Evolutionary conservation across 2,329 filamentous ascomycete genomes (phyloP).

Genomic region (Malbranchea cinnamomea): DNA sequence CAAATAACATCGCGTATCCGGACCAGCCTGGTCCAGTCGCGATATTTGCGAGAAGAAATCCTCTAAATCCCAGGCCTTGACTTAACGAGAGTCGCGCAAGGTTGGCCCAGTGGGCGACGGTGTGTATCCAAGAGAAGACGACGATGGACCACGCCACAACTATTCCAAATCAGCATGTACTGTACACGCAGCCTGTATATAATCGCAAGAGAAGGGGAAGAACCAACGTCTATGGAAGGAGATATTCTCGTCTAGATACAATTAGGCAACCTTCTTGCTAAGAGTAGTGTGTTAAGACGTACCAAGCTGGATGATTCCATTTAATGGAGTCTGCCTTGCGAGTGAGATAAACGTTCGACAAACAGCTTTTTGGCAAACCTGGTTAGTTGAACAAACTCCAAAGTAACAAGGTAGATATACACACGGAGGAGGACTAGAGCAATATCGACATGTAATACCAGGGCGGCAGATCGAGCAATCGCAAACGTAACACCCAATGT

Average conservation of each 20-base stretch:
- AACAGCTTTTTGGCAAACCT: constrained; percentile 39
- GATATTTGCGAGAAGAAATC: constrained; percentile 64
- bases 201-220: not conserved
- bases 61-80: constrained; percentile 63
- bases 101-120: constrained; percentile 77
- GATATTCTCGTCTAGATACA: constrained; percentile 57
- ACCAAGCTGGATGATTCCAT: constrained; percentile 67
- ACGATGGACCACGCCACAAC: constrained; percentile 72
- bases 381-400: constrained; percentile 3
- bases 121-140: constrained; percentile 78
- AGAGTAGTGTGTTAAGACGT: constrained; percentile 2
- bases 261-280: not conserved
- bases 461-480: constrained; percentile 59
- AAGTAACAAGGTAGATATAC: constrained; percentile 2
- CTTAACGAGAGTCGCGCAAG: constrained; percentile 61
- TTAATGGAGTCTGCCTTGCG: constrained; percentile 63
- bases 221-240: constrained; percentile 58
- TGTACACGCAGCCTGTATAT: too few species aligned
- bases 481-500: constrained; percentile 63
- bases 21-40: constrained; percentile 71
- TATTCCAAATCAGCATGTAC: constrained; percentile 10
- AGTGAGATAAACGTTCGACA: constrained; percentile 75
- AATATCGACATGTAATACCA: constrained; percentile 69
- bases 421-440: constrained; percentile 56
- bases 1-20: constrained; percentile 69